phyloP scores from a whole-genome alignment of 768 basidiomycete species.

The Thelephora ganbajun region DNA sequence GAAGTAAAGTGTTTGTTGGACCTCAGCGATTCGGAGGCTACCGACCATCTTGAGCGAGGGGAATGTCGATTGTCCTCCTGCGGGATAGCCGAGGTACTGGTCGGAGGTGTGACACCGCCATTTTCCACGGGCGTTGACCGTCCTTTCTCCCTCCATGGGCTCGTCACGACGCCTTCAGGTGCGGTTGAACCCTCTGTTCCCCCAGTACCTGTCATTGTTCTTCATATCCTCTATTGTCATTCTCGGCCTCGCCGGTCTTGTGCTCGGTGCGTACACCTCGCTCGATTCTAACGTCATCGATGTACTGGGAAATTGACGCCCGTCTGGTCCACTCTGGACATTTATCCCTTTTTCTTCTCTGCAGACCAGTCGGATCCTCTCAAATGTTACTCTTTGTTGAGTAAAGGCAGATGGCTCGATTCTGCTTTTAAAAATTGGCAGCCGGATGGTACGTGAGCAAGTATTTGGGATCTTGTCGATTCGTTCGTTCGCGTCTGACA shows the following conservation, averaged over 20 bases:
- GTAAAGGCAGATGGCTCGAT: slow-evolving; percentile 71
- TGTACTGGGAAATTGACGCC: background rate
- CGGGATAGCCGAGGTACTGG: too few relatives aligned
- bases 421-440: slow-evolving; percentile 62
- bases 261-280: slow-evolving; percentile 27
- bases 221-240: slow-evolving; percentile 25
- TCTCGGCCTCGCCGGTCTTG: slow-evolving; percentile 27
- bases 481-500: slow-evolving; percentile 2
- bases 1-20: too few relatives aligned
- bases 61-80: too few relatives aligned
- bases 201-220: slow-evolving; percentile 31
- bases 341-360: background rate
- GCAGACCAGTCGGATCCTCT: slow-evolving; percentile 63
- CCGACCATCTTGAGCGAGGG: too few relatives aligned
- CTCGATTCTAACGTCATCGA: background rate
- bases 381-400: slow-evolving; percentile 60
- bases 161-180: background rate
- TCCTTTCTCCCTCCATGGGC: background rate
- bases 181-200: slow-evolving; percentile 26
- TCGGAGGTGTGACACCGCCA: too few relatives aligned
- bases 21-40: too few relatives aligned
- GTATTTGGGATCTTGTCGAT: slow-evolving; percentile 1
- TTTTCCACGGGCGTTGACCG: too few relatives aligned
- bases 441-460: slow-evolving; percentile 51
- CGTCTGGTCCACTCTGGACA: background rate